These are phyloP conservation scores for Thelonectria discophora DNA, from an alignment of 2,329 filamentous ascomycete genomes.

Conservation along the genomic window DNA sequence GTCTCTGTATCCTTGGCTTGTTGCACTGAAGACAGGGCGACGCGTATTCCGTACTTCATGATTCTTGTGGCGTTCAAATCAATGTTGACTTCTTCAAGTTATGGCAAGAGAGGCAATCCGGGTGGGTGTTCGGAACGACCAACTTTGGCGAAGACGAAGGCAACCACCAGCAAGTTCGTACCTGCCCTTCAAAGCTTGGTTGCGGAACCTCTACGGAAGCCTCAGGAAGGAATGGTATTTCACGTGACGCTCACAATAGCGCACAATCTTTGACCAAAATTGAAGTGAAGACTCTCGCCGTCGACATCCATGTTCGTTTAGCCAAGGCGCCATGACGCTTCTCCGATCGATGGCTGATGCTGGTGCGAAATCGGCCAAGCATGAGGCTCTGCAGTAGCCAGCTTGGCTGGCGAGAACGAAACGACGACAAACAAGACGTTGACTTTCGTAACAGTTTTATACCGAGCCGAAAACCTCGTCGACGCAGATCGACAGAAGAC, in stretches of 20 bases:
- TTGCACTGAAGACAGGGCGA: background rate
- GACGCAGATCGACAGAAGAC: constrained; percentile 2
- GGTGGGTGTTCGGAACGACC: background rate
- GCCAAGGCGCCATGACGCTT: constrained; percentile 4
- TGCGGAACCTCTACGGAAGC: background rate
- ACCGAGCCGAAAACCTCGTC: background rate
- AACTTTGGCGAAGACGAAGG: background rate
- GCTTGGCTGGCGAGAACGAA: constrained; percentile 11
- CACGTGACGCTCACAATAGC: background rate
- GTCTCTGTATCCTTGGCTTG: constrained; percentile 1
- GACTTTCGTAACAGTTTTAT: background rate
- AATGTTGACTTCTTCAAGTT: background rate
- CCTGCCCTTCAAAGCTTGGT: constrained; percentile 1
- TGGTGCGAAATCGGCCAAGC: constrained; percentile 11
- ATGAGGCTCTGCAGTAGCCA: constrained; percentile 32
- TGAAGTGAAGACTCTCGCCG: background rate
- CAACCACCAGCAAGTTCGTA: background rate
- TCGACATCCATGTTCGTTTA: background rate
- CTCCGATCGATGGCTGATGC: constrained; percentile 7
- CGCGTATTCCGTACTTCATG: background rate
- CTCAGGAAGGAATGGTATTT: background rate
- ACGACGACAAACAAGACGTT: constrained; percentile 3
- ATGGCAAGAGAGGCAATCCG: constrained; percentile 24
- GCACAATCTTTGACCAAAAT: background rate
- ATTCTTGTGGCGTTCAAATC: constrained; percentile 10